These are phyloP conservation scores for Starmerella khaoyaiensis DNA, from an alignment of 805 yeast species.

Conservation along the genomic window DNA sequence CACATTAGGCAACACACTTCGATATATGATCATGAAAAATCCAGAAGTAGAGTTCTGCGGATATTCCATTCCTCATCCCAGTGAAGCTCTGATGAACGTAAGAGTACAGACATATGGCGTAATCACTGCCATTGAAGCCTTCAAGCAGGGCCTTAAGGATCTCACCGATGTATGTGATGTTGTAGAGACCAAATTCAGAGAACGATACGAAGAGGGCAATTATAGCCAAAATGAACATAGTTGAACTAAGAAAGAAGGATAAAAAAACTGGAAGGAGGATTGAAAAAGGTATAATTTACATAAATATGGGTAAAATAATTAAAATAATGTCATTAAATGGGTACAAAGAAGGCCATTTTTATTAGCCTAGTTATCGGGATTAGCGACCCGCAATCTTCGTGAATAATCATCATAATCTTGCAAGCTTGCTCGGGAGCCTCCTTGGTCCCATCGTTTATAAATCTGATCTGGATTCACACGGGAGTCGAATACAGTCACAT, in stretches of 20 bases:
- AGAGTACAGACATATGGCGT: conserved; percentile 87
- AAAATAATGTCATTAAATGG: not conserved
- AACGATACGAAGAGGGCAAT: conserved; percentile 40
- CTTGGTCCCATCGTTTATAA: conserved; percentile 37
- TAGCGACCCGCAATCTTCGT: conserved; percentile 42
- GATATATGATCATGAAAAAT: conserved; percentile 92
- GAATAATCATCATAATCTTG: conserved; percentile 48
- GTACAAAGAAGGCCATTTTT: not conserved
- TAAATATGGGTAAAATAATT: not conserved
- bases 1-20: conserved; percentile 84
- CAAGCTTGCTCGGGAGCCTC: conserved; percentile 36
- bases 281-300: not conserved
- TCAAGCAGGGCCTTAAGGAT: conserved; percentile 82
- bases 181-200: conserved; percentile 67
- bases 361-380: conserved; percentile 30
- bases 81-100: conserved; percentile 75
- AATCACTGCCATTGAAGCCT: conserved; percentile 80
- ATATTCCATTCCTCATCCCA: conserved; percentile 95
- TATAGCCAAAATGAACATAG: conserved; percentile 9
- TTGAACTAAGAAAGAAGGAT: not conserved
- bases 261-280: not conserved
- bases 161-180: conserved; percentile 69
- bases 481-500: conserved; percentile 40
- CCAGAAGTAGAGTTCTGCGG: conserved; percentile 98
- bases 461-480: conserved; percentile 46